These are phyloP conservation scores for Fusarium sp. DNA, from an alignment of 2,329 filamentous ascomycete species.

Conservation along the genomic window DNA sequence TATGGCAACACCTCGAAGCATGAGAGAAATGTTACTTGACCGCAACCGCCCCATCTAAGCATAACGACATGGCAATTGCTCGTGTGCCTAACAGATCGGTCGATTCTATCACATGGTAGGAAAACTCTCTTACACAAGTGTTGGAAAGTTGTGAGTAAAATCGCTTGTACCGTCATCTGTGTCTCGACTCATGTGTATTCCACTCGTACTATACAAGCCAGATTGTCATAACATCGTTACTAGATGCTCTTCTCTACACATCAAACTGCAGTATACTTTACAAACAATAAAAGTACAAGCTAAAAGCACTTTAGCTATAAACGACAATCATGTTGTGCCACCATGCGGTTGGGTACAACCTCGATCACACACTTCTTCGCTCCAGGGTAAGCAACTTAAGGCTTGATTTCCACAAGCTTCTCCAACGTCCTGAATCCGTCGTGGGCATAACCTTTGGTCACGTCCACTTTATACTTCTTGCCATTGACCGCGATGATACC, in stretches of 20 bases:
- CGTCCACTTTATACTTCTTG: constrained; percentile 68
- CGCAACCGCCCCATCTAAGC: constrained; percentile 5
- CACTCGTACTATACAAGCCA: neutral
- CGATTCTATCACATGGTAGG: constrained; percentile 31
- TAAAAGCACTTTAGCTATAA: constrained; percentile 12
- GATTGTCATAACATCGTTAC: neutral
- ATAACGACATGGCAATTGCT: neutral
- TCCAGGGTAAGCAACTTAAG: constrained; percentile 19
- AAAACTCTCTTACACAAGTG: constrained; percentile 2
- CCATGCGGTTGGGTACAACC: neutral
- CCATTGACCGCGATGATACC: constrained; percentile 62
- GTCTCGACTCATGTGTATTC: neutral
- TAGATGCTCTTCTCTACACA: neutral
- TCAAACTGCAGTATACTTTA: constrained; percentile 6
- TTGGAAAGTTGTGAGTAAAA: neutral
- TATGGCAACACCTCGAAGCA: constrained; percentile 18
- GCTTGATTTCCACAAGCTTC: constrained; percentile 58
- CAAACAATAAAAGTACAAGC: constrained; percentile 43
- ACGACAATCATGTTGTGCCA: neutral
- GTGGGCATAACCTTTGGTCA: constrained; percentile 67
- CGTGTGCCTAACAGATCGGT: constrained; percentile 20
- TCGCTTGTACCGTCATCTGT: constrained; percentile 3
- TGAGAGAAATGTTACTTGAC: constrained; percentile 22
- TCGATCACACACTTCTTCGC: neutral
- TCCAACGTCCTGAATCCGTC: constrained; percentile 71